phyloP scores from a whole-genome alignment of 2,329 filamentous ascomycete genomes.

The Tolypocladium tundrense region DNA sequence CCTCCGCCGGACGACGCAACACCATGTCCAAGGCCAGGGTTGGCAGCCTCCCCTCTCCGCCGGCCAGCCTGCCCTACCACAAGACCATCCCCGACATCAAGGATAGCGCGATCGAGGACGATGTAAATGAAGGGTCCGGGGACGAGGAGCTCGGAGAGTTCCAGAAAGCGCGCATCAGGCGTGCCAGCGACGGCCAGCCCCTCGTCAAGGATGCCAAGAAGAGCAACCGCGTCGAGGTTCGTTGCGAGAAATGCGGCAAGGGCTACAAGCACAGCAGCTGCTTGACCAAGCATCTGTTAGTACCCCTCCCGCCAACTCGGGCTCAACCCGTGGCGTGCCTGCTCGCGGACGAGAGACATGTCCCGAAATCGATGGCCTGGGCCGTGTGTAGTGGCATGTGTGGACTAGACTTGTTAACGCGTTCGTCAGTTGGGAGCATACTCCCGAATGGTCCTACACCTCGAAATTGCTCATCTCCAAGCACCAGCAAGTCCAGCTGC shows the following conservation, averaged over 20 bases:
- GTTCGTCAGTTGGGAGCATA: conserved; percentile 85
- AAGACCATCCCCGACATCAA: conserved; percentile 40
- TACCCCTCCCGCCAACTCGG: conserved; percentile 47
- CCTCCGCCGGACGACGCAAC: conserved; percentile 51
- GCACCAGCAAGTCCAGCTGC: conserved; percentile 95
- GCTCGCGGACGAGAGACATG: conserved; percentile 3
- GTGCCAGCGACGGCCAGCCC: conserved; percentile 79
- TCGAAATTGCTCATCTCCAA: conserved; percentile 98
- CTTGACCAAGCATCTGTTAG: conserved; percentile 99
- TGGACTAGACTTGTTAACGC: conserved; percentile 1
- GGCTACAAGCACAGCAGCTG: conserved; percentile 99
- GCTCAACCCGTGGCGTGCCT: conserved; percentile 23
- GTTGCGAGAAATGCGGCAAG: conserved; percentile 97
- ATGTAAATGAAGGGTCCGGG: conserved; percentile 46
- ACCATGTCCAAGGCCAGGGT: conserved; percentile 56
- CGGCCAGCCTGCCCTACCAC: conserved; percentile 56
- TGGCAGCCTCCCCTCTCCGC: conserved; percentile 51
- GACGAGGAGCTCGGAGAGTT: conserved; percentile 41
- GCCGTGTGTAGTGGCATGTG: conserved; percentile 1
- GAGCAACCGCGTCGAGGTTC: conserved; percentile 72
- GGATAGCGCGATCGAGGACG: conserved; percentile 61
- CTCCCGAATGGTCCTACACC: conserved; percentile 93
- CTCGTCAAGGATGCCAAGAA: conserved; percentile 78
- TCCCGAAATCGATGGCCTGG: conserved; percentile 7
- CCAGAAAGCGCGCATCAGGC: conserved; percentile 41